Base-by-base conservation (phyloP, 2,329 filamentous ascomycete genomes). In the Sporothrix pallida region DNA sequence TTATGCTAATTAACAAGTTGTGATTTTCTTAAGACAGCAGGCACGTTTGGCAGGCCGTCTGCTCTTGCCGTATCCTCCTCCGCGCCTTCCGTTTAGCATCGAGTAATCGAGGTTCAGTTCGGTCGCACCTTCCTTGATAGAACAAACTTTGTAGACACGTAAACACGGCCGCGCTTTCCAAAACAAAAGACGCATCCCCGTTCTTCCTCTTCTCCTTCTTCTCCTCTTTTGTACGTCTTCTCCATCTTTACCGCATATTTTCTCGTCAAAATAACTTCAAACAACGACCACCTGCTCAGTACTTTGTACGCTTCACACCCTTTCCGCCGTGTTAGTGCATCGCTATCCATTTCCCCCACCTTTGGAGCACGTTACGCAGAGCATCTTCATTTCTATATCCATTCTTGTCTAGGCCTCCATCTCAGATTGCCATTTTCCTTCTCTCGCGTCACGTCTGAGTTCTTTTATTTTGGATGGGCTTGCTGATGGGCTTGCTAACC, bases 221-320 rank as follows among this genome's bases (percentile, higher is more conserved):
- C 8, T 69, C 12, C 12, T 23, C 26, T 42, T 42, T 67, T 48
- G 42, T 37, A 20, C 7, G 31, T 58, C 52, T 26, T 58, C 44
- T 56, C 48, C 60, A 42, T 48, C 67, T 56, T 48, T 17, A 37
- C 67, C 46, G 65, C 65, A 58, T 4, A 56, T 70, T 65, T 56
- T 48, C 10, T 70, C 65, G 31, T 63, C 72, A 56, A 56, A 73
- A 70, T 70, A 73, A 67, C 72, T 62, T 73, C 72, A 70, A 37
- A 54, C 26, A 63, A 26, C 46, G 26, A 20, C 50, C 44, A 46
- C 37, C 44, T 23, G 3, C 23, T n/a, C 23, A 68, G 63, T 17
- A 65, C 42, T 63, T 46, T 63, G 37, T 46, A 46, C 44, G 63
- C 44, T 31, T n/a, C 63, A 67, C 63, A 50, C 68, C 52, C 50